These are phyloP conservation scores for Dothideomycetidae sp. DNA, from an alignment of 2,329 filamentous ascomycete species.

Conservation along the genomic window DNA sequence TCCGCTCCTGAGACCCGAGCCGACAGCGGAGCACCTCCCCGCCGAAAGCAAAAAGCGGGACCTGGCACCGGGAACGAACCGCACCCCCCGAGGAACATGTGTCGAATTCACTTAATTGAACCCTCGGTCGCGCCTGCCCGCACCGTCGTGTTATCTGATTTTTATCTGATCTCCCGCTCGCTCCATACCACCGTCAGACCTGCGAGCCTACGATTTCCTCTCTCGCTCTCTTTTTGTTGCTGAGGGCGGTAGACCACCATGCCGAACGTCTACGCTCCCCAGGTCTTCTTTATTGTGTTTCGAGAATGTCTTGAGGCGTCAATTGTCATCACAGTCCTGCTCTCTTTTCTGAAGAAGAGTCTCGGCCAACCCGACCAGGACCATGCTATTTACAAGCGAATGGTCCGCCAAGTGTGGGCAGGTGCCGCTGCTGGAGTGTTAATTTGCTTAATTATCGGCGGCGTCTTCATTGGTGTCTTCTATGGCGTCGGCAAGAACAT, in stretches of 20 bases:
- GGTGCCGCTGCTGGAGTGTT: conserved; percentile 49
- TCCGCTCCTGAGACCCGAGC: too few relatives aligned
- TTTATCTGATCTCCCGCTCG: too few relatives aligned
- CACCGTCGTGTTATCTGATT: too few relatives aligned
- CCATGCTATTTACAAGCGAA: conserved; percentile 47
- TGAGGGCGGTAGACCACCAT: background rate
- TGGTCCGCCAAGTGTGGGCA: conserved; percentile 52
- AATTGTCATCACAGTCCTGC: conserved; percentile 75
- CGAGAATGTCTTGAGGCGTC: conserved; percentile 70
- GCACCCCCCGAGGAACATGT: too few relatives aligned
- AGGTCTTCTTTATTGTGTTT: conserved; percentile 79
- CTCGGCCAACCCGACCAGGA: conserved; percentile 50
- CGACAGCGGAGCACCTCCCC: too few relatives aligned
- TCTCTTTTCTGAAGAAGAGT: conserved; percentile 73
- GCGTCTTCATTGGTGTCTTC: conserved; percentile 56
- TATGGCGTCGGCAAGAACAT: conserved; percentile 53
- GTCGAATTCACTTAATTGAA: too few relatives aligned
- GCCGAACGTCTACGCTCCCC: background rate
- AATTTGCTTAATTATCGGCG: conserved; percentile 51
- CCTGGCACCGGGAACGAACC: too few relatives aligned
- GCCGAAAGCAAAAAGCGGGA: too few relatives aligned
- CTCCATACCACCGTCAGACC: too few relatives aligned
- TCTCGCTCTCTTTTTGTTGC: too few relatives aligned
- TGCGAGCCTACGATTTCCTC: too few relatives aligned
- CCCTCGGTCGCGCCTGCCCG: too few relatives aligned